Evolutionary conservation across 2,329 filamentous ascomycete genomes (phyloP), one percentile per base, ranked within the genome.

Genomic region (Hypoxylon sp.): DNA sequence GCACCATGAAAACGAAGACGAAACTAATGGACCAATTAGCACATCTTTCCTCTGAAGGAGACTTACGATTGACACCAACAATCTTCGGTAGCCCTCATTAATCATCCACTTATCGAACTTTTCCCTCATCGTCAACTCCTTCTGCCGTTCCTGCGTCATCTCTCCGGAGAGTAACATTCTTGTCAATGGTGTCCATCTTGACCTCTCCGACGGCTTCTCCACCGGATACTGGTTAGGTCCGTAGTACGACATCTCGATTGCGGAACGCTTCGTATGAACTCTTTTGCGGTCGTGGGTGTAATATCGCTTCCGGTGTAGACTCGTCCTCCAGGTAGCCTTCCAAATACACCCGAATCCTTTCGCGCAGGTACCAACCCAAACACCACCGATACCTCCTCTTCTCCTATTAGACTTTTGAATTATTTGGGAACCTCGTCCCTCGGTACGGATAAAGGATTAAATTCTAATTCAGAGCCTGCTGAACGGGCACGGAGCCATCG

Each of bases 31-130:
- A n/a, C 2, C 8, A 2, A 67, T 76, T 65, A 76, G 72, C 59
- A 62, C 4, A 40, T 9, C n/a, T 65, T 36, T 65, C 50, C 22
- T 61, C 12, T 20, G 22, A 12, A 20, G 33, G 36, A 16, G 38
- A 71, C 62, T 67, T 49, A 69, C 68, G 18, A 9, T 8, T 30
- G 24, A 16, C 58, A 85, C 90, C 61, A 83, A 93, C 88, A 95
- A 84, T 87, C 91, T 84, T 76, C 91, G 85, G 77, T 93, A 93
- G 65, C 92, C 92, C 77, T 95, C 92, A 76, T 95, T 95, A 66
- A 95, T 90, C 92, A 96, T 94, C 92, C 92, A 96, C 70, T 89
- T 84, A 78, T 94, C 90, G 75, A 95, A 91, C 76, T 87, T 91
- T 77, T 95, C 91, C 74, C 87, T 85, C 67, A 86, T 78, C 22